Conservation (phyloP, 495 filamentous ascomycete species). For the Bacidia gigantensis region DNA sequence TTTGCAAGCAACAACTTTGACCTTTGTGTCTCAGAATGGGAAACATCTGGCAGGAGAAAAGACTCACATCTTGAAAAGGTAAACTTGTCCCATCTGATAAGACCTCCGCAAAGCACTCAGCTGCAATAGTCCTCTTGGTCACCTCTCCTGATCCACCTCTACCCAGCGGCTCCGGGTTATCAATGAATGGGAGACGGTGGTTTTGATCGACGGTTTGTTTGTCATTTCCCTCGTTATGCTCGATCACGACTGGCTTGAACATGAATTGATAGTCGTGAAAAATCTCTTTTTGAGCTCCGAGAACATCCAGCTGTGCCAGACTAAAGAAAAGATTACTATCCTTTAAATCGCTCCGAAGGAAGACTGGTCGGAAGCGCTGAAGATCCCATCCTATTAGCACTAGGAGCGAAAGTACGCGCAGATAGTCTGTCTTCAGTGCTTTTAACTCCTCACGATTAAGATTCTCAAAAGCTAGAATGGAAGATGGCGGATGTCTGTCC, state of each 20-base stretch:
- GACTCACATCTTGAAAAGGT: neutral
- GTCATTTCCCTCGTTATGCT: neutral
- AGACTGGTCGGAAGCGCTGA: constrained; percentile 2
- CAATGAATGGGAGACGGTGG: constrained; percentile 10
- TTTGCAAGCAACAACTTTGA: constrained; percentile 6
- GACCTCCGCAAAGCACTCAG: constrained; percentile 4
- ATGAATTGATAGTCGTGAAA: constrained; percentile 4
- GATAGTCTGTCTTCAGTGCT: neutral
- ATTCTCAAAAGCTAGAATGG: constrained; percentile 1
- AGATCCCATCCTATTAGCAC: constrained; percentile 7
- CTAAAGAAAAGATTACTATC: neutral
- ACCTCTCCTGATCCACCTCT: constrained; percentile 8
- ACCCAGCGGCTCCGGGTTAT: neutral
- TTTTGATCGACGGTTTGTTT: neutral
- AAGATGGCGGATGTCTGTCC: neutral
- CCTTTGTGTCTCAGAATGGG: neutral
- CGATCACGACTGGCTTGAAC: constrained; percentile 7
- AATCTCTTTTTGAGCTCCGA: neutral
- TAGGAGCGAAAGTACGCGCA: constrained; percentile 8
- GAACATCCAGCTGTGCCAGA: neutral
- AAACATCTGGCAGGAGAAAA: neutral
- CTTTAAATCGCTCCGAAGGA: neutral
- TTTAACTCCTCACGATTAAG: neutral
- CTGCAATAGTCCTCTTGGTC: constrained; percentile 4
- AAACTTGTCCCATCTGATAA: neutral